A percentile compares a stretch with the other conserved stretches of the same genome.
Evolutionary conservation across 371 early-diverging fungal genomes (phyloP).

Genomic region (Mucor mucedo): DNA sequence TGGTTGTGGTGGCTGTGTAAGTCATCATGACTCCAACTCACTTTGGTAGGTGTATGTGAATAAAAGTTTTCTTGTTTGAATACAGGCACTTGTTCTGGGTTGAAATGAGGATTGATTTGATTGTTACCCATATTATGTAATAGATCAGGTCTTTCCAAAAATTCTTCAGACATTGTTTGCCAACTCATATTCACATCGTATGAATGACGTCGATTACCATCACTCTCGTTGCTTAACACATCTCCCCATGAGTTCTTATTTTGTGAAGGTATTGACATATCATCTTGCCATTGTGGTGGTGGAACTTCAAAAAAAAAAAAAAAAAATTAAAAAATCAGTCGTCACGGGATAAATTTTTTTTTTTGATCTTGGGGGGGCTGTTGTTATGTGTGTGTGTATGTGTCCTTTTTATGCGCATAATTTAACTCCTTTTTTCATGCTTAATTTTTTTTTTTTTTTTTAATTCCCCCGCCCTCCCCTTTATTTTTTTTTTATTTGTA

Average conservation of each 20-base stretch:
- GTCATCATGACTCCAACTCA: conserved; percentile 33
- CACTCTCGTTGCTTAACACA: conserved; percentile 17
- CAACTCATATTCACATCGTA: conserved; percentile 52
- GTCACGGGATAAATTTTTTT: conserved; percentile 1
- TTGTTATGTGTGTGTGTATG: neutral
- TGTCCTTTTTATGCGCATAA: conserved; percentile 43
- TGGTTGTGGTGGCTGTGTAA: conserved; percentile 4
- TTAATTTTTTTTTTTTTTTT: conserved; percentile 3
- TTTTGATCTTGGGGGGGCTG: neutral
- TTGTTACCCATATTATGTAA: conserved; percentile 13
- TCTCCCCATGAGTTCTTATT: conserved; percentile 35
- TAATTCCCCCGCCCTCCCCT: conserved; percentile 1
- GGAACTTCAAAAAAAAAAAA: neutral
- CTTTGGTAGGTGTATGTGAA: conserved; percentile 25
- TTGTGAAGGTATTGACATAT: conserved; percentile 44
- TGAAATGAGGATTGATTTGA: neutral
- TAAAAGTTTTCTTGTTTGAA: conserved; percentile 19
- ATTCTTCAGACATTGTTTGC: conserved; percentile 47
- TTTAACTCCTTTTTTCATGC: conserved; percentile 27
- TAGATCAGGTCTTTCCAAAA: conserved; percentile 37
- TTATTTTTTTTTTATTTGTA: conserved; percentile 1
- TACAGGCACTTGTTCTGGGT: conserved; percentile 1
- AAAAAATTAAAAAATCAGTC: no score
- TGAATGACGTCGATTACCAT: conserved; percentile 43
- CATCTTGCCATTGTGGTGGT: conserved; percentile 47